Evolutionary conservation across 345 rosid genomes (phyloP), one percentile per base, ranked within the genome.

Genomic region (Eucalyptus paniculata): DNA sequence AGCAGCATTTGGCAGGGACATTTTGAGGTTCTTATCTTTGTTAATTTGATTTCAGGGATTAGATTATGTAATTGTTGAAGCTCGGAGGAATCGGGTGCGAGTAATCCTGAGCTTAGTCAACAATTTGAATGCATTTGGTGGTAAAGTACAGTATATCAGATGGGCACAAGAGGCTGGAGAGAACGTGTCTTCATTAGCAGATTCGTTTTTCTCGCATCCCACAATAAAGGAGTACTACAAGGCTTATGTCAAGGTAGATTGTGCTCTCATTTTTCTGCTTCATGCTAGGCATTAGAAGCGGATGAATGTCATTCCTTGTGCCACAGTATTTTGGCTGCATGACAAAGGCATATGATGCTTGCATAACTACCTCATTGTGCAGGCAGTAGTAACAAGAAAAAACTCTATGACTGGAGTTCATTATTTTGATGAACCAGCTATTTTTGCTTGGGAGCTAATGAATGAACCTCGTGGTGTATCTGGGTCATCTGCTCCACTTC

Each of bases 391-490:
- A 90, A 91, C 87, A 26, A 93, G 95, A 89, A 94, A 90, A 89
- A 93, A 93, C 87, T 89, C 94, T 47, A 40, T 93, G 49, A 93
- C 92, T 89, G 92, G 94, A 77, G 90, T 93, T 42, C 90, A 86
- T 67, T 94, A 92, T 69, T 89, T 67, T 58, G 93, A 92, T 9
- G 94, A 94, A 87, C 94, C 95, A 4, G 93, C 94, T 87, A 94
- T 94, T 82, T 92, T 94, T 91, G 94, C 95, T 14, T 94, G 95
- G 94, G 95, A 94, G 89, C 94, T 94, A 42, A 94, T 94, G 91
- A 94, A 94, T 86, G 95, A 94, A 89, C 94, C 94, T 44, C 92
- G 94, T 9, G 92, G 95, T 89, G 89, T 86, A 72, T 92, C 93
- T 50, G 92, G 67, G 90, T 90, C 93, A 12, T 94, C 92, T 47